A percentile compares a stretch with the other conserved stretches of the same genome.
Conservation (phyloP, 805 yeast species). For the Spathaspora girioi region DNA sequence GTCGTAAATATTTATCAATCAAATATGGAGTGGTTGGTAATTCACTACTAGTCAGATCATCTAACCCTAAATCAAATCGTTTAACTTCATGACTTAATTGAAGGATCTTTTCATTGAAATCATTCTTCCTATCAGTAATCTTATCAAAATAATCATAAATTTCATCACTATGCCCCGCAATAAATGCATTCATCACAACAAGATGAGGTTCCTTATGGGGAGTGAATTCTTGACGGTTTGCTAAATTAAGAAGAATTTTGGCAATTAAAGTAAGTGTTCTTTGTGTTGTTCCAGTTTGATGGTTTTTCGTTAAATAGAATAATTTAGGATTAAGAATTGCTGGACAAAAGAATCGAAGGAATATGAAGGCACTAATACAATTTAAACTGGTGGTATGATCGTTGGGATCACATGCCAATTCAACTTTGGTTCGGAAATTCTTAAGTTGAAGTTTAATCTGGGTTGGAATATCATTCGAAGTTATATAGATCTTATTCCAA, state of each 20-base stretch:
- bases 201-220: slow-evolving; percentile 84
- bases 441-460: slow-evolving; percentile 63
- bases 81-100: slow-evolving; percentile 55
- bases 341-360: slow-evolving; percentile 65
- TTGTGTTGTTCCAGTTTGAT: slow-evolving; percentile 68
- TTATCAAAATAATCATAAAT: slow-evolving; percentile 67
- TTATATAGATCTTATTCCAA: slow-evolving; percentile 62
- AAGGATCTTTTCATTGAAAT: slow-evolving; percentile 55
- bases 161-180: slow-evolving; percentile 54
- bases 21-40: slow-evolving; percentile 66
- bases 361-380: slow-evolving; percentile 79
- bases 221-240: slow-evolving; percentile 68
- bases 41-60: slow-evolving; percentile 47
- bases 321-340: slow-evolving; percentile 87
- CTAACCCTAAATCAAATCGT: slow-evolving; percentile 54
- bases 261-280: slow-evolving; percentile 80
- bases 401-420: slow-evolving; percentile 53
- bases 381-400: slow-evolving; percentile 57
- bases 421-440: slow-evolving; percentile 61
- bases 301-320: slow-evolving; percentile 66
- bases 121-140: slow-evolving; percentile 67
- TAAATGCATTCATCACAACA: slow-evolving; percentile 63
- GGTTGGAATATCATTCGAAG: slow-evolving; percentile 73
- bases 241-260: slow-evolving; percentile 72
- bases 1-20: slow-evolving; percentile 60